Evolutionary conservation across 352 stramenopile genomes (phyloP), one percentile per base, ranked within the genome.

Genomic region (Phytophthora boehmeriae): DNA sequence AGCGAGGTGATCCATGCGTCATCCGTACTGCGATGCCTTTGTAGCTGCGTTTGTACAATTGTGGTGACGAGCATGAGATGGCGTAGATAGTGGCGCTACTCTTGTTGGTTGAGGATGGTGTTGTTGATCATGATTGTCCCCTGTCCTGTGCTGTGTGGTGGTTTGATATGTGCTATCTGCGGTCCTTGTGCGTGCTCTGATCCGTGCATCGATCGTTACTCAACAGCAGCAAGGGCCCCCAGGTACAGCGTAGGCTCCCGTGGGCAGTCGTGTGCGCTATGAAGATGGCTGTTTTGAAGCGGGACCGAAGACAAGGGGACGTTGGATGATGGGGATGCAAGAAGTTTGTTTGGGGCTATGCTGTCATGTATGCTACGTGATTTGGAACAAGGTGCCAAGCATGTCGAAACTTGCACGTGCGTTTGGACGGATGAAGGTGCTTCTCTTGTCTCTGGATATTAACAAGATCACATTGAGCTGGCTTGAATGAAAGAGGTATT

Each of bases 211-310:
- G 46, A 41, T 58, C 34, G 42, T 38, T 71, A 54, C 35, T 63
- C 46, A 60, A 65, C 83, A 90, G 82, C 76, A 69, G 60, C 59
- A 87, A 80, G 79, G 71, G 69, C 82, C 77, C n/a, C 82, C 82
- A 66, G 79, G 79, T 57, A 71, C 71, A 34, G 78, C 79, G 52
- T 88, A 88, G 70, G 41, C 14, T 38, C 32, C 38, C 14, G 13
- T 4, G 4, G 13, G 5, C n/a, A 6, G 9, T 44, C n/a, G 13
- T 8, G 38, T 39, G 34, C 30, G 11, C 34, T n/a, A 9, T 9
- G 14, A 13, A 39, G 34, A 9, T 39, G 9, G 8, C 34, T 39
- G 9, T 39, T 4, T 39, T 39, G 2, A 9, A 35, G 48, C 61
- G 28, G 35, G 19, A 43, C 54, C 19, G 8, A 59, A 55, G 14